A percentile compares a stretch with the other conserved stretches of the same genome.
Conservation (phyloP, 139 green algal genomes). For the Medakamo hakoo region DNA sequence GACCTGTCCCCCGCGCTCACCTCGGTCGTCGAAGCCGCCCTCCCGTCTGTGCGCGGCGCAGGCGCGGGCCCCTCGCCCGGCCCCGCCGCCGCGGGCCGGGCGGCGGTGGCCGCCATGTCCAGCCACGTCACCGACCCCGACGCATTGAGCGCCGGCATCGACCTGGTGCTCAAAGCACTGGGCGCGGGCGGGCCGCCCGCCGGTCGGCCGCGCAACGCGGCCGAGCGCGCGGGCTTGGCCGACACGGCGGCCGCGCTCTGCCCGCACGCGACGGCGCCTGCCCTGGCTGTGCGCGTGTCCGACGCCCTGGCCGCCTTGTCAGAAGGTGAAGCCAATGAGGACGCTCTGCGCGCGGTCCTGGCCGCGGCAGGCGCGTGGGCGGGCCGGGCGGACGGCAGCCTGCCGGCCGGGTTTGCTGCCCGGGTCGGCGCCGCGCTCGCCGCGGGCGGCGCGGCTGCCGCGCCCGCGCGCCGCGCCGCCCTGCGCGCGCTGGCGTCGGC, state of each 20-base stretch:
- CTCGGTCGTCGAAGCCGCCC: not conserved
- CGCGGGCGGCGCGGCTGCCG: not conserved
- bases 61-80: no score
- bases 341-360: not conserved
- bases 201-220: not conserved
- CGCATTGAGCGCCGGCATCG: no score
- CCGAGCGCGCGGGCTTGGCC: not conserved
- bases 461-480: no score
- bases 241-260: no score
- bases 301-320: not conserved
- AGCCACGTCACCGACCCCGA: not conserved
- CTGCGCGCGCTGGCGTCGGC: not conserved
- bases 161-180: constrained; percentile 5
- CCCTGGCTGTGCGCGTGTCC: not conserved
- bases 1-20: not conserved
- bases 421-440: not conserved
- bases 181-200: not conserved
- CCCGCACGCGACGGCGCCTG: no score
- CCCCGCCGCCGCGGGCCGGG: no score
- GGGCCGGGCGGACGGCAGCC: not conserved
- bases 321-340: not conserved
- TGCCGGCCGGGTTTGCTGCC: not conserved
- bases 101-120: not conserved
- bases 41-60: not conserved
- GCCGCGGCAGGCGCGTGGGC: not conserved